Conservation (phyloP, 139 green algal genomes). For the Microglena sp. region DNA sequence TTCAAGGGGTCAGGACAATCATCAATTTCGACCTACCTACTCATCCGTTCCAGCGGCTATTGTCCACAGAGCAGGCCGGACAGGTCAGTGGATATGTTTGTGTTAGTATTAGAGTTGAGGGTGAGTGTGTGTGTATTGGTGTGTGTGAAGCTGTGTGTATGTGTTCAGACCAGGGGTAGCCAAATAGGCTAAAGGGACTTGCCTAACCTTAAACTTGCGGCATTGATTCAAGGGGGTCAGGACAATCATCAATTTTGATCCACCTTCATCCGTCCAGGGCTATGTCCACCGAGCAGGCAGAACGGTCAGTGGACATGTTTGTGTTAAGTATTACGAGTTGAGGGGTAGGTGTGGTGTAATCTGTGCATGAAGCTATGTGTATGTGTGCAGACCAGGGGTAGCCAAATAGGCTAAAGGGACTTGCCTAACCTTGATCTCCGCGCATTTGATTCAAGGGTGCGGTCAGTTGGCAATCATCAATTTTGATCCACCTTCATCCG, state of each 20-base stretch:
- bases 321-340: too few species aligned
- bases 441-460: neutral
- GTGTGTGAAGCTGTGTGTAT: neutral
- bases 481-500: conserved; percentile 56
- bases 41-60: neutral
- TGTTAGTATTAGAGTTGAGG: neutral
- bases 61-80: neutral
- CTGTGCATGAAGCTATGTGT: neutral
- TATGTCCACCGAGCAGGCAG: conserved; percentile 87
- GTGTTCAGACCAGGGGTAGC: neutral
- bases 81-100: neutral
- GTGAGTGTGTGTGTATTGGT: neutral
- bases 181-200: neutral
- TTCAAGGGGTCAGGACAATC: conserved; percentile 88
- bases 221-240: conserved; percentile 1
- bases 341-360: too few species aligned
- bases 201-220: neutral
- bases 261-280: conserved; percentile 37
- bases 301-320: too few species aligned
- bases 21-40: conserved; percentile 76
- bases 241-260: conserved; percentile 85
- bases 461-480: conserved; percentile 76
- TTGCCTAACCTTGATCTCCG: neutral
- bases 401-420: neutral
- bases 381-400: neutral